Conservation (phyloP, 176 grass and related monocot genomes). For the Oryza brachyantha region DNA sequence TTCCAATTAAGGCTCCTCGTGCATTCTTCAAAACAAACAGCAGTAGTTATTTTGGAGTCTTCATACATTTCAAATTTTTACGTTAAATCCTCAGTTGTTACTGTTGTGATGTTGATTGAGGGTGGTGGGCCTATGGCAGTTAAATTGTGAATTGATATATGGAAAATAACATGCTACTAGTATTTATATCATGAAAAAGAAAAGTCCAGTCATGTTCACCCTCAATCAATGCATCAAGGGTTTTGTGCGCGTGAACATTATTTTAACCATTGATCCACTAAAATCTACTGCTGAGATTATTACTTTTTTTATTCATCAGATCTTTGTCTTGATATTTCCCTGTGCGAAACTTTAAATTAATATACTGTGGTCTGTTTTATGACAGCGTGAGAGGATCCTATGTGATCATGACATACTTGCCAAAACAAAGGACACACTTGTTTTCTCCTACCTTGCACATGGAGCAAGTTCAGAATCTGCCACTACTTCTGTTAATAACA, state of each 20-base stretch:
- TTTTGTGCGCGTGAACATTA: constrained; percentile 7
- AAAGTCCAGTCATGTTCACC: background rate
- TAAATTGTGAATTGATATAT: background rate
- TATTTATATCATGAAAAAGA: constrained; percentile 8
- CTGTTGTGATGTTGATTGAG: background rate
- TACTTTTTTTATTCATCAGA: background rate
- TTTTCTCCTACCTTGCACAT: constrained; percentile 63
- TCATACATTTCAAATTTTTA: background rate
- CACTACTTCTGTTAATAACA: constrained; percentile 96
- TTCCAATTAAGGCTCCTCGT: background rate
- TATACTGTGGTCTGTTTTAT: constrained; percentile 27
- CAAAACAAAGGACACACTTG: constrained; percentile 65
- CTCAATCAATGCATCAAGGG: background rate
- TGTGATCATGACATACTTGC: constrained; percentile 93
- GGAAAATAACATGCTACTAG: background rate
- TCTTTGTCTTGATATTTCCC: constrained; percentile 16
- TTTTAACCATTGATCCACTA: background rate
- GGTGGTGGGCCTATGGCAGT: background rate
- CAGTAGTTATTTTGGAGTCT: background rate
- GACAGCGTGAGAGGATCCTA: constrained; percentile 70
- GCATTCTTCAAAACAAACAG: background rate
- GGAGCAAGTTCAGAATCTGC: constrained; percentile 95
- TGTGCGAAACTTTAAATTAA: constrained; percentile 1
- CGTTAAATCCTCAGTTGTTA: background rate
- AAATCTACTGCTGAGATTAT: background rate